Conservation (phyloP, 257 asterid species). For the Fraxinus pennsylvanica region DNA sequence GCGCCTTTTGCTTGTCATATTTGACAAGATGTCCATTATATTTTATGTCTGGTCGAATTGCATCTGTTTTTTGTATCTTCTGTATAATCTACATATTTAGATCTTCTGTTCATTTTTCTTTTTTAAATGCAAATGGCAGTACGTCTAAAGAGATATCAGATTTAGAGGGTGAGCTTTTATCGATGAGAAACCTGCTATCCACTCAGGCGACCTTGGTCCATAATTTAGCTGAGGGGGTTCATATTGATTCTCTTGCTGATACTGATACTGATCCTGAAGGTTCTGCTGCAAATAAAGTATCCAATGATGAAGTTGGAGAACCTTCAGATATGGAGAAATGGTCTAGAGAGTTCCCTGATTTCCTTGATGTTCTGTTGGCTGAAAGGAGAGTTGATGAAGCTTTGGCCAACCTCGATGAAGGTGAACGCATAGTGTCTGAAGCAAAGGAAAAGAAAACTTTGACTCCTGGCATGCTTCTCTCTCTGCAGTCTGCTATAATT, state of each 20-base stretch:
- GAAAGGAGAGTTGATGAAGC: slow-evolving; percentile 99
- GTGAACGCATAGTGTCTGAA: slow-evolving; percentile 66
- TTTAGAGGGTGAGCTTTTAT: slow-evolving; percentile 97
- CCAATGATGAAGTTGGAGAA: slow-evolving; percentile 57
- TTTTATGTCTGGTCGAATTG: slow-evolving; percentile 5
- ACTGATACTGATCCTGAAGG: slow-evolving; percentile 41
- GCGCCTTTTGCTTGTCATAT: neutral
- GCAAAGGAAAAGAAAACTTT: slow-evolving; percentile 65
- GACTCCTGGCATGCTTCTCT: slow-evolving; percentile 45
- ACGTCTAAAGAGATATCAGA: slow-evolving; percentile 99
- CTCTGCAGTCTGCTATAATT: slow-evolving; percentile 65
- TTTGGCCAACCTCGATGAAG: slow-evolving; percentile 81
- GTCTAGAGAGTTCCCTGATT: slow-evolving; percentile 85
- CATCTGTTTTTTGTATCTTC: slow-evolving; percentile 1
- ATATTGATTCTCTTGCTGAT: slow-evolving; percentile 63
- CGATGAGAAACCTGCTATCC: slow-evolving; percentile 93
- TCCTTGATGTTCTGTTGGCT: slow-evolving; percentile 87
- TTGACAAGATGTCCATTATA: neutral
- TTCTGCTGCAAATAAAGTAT: slow-evolving; percentile 43
- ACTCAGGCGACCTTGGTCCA: slow-evolving; percentile 93
- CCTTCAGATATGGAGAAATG: slow-evolving; percentile 79
- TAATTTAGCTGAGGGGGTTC: slow-evolving; percentile 93
- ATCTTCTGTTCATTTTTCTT: slow-evolving; percentile 9
- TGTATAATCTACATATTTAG: slow-evolving; percentile 13
- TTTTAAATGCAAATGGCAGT: slow-evolving; percentile 42